Evolutionary conservation across 2,329 filamentous ascomycete genomes (phyloP).

Genomic region (Aureobasidium uvarum): DNA sequence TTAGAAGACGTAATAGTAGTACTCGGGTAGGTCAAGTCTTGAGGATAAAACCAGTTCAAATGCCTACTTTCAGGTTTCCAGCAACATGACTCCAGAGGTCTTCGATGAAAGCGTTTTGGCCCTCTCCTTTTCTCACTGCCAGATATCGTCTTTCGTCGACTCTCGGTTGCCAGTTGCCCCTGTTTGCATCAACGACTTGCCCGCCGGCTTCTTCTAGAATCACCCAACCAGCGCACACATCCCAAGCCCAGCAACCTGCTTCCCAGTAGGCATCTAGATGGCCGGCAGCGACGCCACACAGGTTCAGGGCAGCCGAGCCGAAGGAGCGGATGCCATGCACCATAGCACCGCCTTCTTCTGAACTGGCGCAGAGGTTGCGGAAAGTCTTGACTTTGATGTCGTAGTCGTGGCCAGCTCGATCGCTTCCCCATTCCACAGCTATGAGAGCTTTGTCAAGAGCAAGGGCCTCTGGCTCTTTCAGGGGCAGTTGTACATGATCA

Average conservation of each 20-base stretch:
- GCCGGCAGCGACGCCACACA: slow-evolving; percentile 69
- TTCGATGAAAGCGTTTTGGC: slow-evolving; percentile 48
- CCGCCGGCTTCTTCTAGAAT: slow-evolving; percentile 73
- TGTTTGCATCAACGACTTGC: slow-evolving; percentile 68
- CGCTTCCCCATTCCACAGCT: slow-evolving; percentile 70
- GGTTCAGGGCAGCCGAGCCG: slow-evolving; percentile 71
- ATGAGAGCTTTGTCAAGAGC: slow-evolving; percentile 63
- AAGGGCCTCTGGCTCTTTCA: slow-evolving; percentile 54
- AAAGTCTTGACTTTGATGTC: slow-evolving; percentile 68
- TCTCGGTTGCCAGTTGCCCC: slow-evolving; percentile 63
- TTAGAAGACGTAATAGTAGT: too few relatives aligned
- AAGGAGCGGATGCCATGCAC: slow-evolving; percentile 70
- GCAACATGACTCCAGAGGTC: slow-evolving; percentile 51
- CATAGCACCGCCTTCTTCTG: slow-evolving; percentile 68
- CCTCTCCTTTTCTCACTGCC: slow-evolving; percentile 47
- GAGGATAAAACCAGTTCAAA: neutral
- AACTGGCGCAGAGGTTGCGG: slow-evolving; percentile 50
- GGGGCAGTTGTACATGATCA: slow-evolving; percentile 45
- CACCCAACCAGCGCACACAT: slow-evolving; percentile 78
- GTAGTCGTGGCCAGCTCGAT: slow-evolving; percentile 66
- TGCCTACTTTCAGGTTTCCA: slow-evolving; percentile 47
- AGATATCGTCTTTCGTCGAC: slow-evolving; percentile 59
- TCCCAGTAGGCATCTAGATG: slow-evolving; percentile 77
- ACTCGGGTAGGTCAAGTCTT: too few relatives aligned
- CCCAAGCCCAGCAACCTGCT: slow-evolving; percentile 81